Conservation (phyloP, 805 yeast species). For the Myxozyma vanderwaltii region DNA sequence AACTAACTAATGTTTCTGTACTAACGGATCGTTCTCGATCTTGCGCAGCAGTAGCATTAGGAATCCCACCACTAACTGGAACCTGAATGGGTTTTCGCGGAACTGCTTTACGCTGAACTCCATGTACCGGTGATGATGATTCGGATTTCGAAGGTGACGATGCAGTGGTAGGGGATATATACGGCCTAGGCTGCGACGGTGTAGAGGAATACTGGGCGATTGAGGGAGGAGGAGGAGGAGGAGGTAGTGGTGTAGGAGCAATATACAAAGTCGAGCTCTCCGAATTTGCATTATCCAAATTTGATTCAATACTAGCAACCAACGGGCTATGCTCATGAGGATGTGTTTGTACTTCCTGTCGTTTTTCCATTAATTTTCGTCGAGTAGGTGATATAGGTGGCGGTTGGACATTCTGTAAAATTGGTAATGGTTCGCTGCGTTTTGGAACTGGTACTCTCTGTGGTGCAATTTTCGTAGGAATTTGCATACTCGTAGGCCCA, state of each 20-base stretch:
- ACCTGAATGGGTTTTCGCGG: slow-evolving; percentile 16
- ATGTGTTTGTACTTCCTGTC: neutral
- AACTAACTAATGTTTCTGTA: neutral
- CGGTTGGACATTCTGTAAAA: slow-evolving; percentile 11
- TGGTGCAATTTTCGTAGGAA: slow-evolving; percentile 13
- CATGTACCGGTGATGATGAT: neutral
- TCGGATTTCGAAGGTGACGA: neutral
- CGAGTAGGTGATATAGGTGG: slow-evolving; percentile 26
- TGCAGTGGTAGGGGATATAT: slow-evolving; percentile 4
- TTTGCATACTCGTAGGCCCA: slow-evolving; percentile 27
- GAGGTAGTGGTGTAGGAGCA: neutral
- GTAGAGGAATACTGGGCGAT: slow-evolving; percentile 6
- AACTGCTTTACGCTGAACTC: slow-evolving; percentile 5
- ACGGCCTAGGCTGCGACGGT: slow-evolving; percentile 18
- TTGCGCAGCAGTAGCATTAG: neutral
- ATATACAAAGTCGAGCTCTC: too few relatives aligned
- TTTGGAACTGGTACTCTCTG: slow-evolving; percentile 6
- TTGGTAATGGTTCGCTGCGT: neutral
- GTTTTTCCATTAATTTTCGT: slow-evolving; percentile 7
- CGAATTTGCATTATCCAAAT: too few relatives aligned
- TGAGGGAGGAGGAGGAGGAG: slow-evolving; percentile 27
- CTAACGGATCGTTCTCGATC: neutral
- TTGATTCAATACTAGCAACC: neutral
- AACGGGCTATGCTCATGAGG: neutral
- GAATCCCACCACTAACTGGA: slow-evolving; percentile 7